Evolutionary conservation across 1,284 basidiomycete genomes (phyloP).

Genomic region (Trichosporon faecale): DNA sequence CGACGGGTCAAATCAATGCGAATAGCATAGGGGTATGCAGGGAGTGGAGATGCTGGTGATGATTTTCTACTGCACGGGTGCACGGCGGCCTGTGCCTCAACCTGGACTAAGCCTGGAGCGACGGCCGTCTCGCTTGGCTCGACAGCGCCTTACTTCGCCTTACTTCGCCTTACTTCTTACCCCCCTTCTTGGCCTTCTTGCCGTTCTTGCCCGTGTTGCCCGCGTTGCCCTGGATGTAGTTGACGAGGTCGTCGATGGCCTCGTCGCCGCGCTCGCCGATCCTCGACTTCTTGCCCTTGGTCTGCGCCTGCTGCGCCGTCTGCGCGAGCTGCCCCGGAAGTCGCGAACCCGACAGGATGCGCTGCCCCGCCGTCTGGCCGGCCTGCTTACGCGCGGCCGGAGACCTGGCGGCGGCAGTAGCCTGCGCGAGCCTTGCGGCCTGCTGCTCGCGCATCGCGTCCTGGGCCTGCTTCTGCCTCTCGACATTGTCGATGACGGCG

Average conservation of each 20-base stretch:
- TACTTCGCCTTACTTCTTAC: not conserved
- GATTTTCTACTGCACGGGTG: not conserved
- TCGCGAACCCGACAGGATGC: constrained; percentile 18
- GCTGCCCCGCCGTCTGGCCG: constrained; percentile 16
- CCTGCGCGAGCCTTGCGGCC: constrained; percentile 37
- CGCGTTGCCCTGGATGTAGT: constrained; percentile 50
- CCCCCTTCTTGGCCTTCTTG: not conserved
- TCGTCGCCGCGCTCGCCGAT: constrained; percentile 47
- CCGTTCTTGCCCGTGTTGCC: constrained; percentile 3
- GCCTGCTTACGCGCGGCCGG: constrained; percentile 14
- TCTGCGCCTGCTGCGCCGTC: not conserved
- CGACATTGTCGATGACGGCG: constrained; percentile 48
- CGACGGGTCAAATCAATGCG: not conserved
- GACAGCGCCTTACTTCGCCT: not conserved
- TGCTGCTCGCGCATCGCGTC: constrained; percentile 44
- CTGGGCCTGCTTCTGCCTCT: constrained; percentile 45
- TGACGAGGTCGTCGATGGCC: constrained; percentile 54
- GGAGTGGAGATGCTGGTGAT: not conserved
- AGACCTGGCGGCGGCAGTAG: constrained; percentile 26
- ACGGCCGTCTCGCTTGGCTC: not conserved
- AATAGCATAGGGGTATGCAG: constrained; percentile 9
- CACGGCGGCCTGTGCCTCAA: not conserved
- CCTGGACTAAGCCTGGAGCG: too few relatives aligned
- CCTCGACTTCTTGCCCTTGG: constrained; percentile 11
- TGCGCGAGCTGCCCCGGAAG: constrained; percentile 13